Evolutionary conservation across 257 asterid species (phyloP), one percentile per base, ranked within the genome.

Genomic region (Mentha longifolia): DNA sequence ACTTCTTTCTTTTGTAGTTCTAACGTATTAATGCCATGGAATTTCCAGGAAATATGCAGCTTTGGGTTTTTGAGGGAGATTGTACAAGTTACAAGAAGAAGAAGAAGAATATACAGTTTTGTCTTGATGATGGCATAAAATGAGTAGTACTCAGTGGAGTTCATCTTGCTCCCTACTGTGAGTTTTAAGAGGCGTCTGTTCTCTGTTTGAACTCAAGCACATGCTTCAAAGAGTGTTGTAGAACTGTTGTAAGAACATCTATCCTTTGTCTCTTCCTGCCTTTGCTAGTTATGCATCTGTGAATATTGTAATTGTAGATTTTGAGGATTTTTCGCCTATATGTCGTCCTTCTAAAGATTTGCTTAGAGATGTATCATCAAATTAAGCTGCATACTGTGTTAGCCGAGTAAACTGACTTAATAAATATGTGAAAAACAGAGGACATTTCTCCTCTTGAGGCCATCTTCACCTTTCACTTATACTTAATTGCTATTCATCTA

Each of bases 271-370:
- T 70, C 58, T 54, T 69, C 61, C 37, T 64, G 69, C 78, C 42
- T 78, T 11, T 65, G 51, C 28, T 78, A 70, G 78, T 61, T 67
- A 50, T 41, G 46, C 56, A 17, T 81, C 75, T 77, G 89, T 85
- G 80, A 75, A 85, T 85, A 82, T 80, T 74, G 56, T 78, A 75
- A 80, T 78, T 68, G 43, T 78, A 78, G 81, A 70, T 42, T 55
- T 33, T 66, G 61, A 73, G 61, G 70, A 55, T 79, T 43, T 67
- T 62, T 68, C 67, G 85, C 66, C 62, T 47, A 51, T 66, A 60
- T 72, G 61, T 54, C 54, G 63, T 65, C 61, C 60, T 71, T 65
- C 7, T 41, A 46, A 74, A 51, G 78, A 65, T 59, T 74, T 39
- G 61, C 76, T 51, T 31, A 42, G 73, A 49, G 49, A 58, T 59